A percentile compares a stretch with the other conserved stretches of the same genome.
Evolutionary conservation across 2,329 filamentous ascomycete species (phyloP).

Genomic region (Colletotrichum incanum): DNA sequence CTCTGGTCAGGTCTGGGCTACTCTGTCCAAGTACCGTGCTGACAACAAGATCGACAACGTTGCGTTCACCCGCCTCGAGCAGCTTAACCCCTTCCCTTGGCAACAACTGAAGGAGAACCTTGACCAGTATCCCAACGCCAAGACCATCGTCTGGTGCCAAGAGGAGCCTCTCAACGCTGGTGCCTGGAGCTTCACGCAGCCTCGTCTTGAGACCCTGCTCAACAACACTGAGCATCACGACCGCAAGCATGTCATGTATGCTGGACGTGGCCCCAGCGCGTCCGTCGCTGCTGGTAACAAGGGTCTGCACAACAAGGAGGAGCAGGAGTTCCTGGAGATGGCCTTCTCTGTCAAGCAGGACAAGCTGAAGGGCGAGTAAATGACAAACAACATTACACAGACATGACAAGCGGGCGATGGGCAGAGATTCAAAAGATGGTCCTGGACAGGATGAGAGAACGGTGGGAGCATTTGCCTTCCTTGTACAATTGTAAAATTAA

Average conservation of each 20-base stretch:
- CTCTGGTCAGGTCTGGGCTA: constrained; percentile 93
- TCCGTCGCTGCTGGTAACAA: constrained; percentile 96
- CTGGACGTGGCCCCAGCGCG: constrained; percentile 92
- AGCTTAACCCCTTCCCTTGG: constrained; percentile 99
- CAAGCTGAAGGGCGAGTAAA: constrained; percentile 78
- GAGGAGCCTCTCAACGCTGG: constrained; percentile 98
- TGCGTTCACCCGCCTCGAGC: constrained; percentile 95
- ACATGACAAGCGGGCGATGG: constrained; percentile 3
- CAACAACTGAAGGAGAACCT: constrained; percentile 96
- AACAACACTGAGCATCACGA: constrained; percentile 95
- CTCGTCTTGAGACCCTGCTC: constrained; percentile 94
- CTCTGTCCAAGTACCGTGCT: constrained; percentile 91
- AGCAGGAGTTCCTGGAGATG: constrained; percentile 83
- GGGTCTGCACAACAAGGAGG: constrained; percentile 90
- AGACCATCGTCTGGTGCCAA: constrained; percentile 97
- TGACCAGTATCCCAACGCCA: constrained; percentile 96
- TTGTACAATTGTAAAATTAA: constrained; percentile 27
- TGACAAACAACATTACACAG: neutral
- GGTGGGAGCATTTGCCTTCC: neutral
- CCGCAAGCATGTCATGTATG: constrained; percentile 97
- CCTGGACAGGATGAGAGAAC: constrained; percentile 20
- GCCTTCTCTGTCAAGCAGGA: constrained; percentile 77
- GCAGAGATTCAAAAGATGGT: constrained; percentile 17
- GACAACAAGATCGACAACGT: constrained; percentile 90
- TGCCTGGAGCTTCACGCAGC: constrained; percentile 97